Conservation (phyloP, 116 monocot genomes). For the Trichopus zeylanicus region DNA sequence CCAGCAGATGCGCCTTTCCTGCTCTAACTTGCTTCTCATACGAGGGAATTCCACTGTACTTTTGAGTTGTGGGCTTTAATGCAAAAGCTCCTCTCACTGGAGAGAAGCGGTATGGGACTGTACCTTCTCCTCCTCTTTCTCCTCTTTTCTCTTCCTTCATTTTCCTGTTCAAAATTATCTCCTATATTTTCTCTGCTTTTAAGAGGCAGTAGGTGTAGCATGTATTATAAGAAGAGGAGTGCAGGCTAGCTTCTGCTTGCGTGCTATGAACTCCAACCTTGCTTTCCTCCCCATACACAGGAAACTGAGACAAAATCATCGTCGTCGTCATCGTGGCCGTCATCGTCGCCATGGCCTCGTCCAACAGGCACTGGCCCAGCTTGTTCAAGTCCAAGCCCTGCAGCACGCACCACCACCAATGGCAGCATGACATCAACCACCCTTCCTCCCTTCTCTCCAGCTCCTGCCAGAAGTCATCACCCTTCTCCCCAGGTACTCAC, state of each 20-base stretch:
- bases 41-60: conserved; percentile 70
- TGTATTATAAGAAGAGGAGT: neutral
- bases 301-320: neutral
- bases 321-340: conserved; percentile 12
- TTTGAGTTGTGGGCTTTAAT: conserved; percentile 35
- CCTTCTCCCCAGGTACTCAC: conserved; percentile 35
- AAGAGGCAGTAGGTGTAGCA: neutral
- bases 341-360: conserved; percentile 71
- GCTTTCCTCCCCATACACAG: conserved; percentile 5
- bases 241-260: neutral
- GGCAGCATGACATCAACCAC: conserved; percentile 82
- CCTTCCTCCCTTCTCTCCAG: conserved; percentile 35
- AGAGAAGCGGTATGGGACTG: conserved; percentile 21
- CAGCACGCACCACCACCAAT: conserved; percentile 39
- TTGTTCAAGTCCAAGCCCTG: conserved; percentile 98
- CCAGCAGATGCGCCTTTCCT: conserved; percentile 25
- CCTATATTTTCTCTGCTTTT: too few relatives aligned
- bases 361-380: conserved; percentile 99
- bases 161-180: too few relatives aligned
- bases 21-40: conserved; percentile 41
- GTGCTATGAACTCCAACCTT: conserved; percentile 2
- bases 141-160: neutral
- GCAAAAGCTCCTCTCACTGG: conserved; percentile 11
- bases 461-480: conserved; percentile 44
- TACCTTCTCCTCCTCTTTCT: neutral